Base-by-base conservation (phyloP, 1,139 yeast species). In the Arxiozyma heterogenica region DNA sequence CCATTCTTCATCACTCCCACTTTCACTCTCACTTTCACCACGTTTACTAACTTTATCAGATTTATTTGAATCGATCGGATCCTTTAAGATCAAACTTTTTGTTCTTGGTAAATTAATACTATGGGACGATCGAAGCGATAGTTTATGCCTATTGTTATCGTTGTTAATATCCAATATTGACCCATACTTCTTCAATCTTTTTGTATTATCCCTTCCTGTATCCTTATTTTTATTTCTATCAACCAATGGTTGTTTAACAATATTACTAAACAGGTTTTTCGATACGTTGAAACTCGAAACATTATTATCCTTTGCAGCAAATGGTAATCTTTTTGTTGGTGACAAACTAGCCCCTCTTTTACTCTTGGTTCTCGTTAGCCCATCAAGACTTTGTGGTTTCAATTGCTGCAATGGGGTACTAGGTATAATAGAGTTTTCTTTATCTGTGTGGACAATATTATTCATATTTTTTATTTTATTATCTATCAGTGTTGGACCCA, bases 251-350 rank as follows among this genome's bases (percentile, higher is more conserved):
- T 49, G 49, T 25, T 50, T 47, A 2, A 42, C 47, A 8, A 34
- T 41, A 21, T 34, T 48, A n/a, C 42, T 43, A 20, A 39, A 30
- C 41, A 49, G 18, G 27, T 34, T 49, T 34, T 50, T 48, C 5
- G 45, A 50, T 22, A 47, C 34, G 7, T 52, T 34, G 34, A 53
- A 54, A 30, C 61, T 57, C 20, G 51, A 44, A 44, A 57, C 56
- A 50, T 66, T 66, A 27, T 61, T 65, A 53, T 66, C 69, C 54
- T 67, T 67, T n/a, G 65, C 58, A 15, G 67, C 68, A 39, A 67
- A 54, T 3, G 71, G 71, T 41, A 59, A 55, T 49, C 71, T 54
- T 48, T 53, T 57, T 7, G 49, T 54, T 34, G 54, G 60, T 53
- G 38, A 51, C 47, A 45, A 25, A 53, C 57, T 50, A 52, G 58